Base-by-base conservation (phyloP, 2,329 filamentous ascomycete genomes). In the Fusarium sp. region DNA sequence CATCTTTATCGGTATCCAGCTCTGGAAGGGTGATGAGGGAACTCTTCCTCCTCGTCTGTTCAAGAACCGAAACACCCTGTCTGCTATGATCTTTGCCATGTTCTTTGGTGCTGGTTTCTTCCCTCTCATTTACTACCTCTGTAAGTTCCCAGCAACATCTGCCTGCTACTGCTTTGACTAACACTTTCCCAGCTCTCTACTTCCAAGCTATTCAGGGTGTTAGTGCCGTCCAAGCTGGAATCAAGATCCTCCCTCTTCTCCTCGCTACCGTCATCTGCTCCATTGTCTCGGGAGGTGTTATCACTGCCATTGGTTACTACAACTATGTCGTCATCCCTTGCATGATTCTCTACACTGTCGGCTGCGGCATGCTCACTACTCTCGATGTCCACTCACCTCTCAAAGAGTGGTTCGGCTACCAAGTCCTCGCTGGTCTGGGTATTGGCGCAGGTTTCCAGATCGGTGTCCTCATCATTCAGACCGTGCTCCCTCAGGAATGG, bases 321-420 rank as follows among this genome's bases (percentile, higher is more conserved):
- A 77, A 70, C 66, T 56, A 55, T 28, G 77, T 82, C 63, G 78
- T 83, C 75, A 78, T 85, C 23, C 75, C 78, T 8, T 81, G 79
- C 41, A 79, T 82, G 63, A 61, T 82, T 54, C 74, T 81, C 47
- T 79, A 73, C 68, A 72, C 83, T 37, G 74, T 87, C 57, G 86
- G 86, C 10, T 76, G 80, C 4, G 88, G 86, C 16, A 81, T 89
- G 55, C 80, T 89, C 62, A 85, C 85, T 1, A 88, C 85, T 0
- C 81, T 88, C 12, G 75, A 77, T 33, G 77, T 84, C 4, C 65
- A 80, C 67, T 87, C 84, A 7, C 78, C 81, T 2, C 75, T 83
- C 2, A 74, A 76, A 13, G 77, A 81, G 37, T 89, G 87, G 87
- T 85, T 89, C 65, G 86, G 86, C 18, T 88, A 85, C 74, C 86